phyloP scores from a whole-genome alignment of 495 filamentous ascomycete species.

The Achaetomiella virescens region DNA sequence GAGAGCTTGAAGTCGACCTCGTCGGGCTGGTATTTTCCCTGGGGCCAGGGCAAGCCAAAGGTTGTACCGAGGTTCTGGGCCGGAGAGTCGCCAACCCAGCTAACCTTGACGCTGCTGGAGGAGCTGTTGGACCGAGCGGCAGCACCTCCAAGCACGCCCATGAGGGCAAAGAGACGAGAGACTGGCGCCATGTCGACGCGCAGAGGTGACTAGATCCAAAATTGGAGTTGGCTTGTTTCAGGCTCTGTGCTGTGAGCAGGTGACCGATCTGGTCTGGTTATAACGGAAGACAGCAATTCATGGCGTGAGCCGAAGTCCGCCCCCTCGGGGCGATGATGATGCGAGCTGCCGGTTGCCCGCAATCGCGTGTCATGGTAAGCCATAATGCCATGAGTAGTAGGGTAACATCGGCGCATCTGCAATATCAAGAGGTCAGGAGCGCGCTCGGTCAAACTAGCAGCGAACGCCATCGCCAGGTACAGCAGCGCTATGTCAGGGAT shows the following conservation, averaged over 20 bases:
- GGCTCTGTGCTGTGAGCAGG: neutral
- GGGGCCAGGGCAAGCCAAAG: slow-evolving; percentile 4
- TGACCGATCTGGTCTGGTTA: neutral
- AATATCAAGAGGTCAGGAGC: neutral
- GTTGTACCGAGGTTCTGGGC: slow-evolving; percentile 1
- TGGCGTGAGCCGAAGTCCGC: neutral
- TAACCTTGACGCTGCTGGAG: slow-evolving; percentile 1
- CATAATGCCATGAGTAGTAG: neutral
- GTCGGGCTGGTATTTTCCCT: slow-evolving; percentile 2
- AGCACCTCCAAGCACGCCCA: neutral
- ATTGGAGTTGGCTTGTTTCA: neutral
- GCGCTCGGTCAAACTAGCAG: neutral
- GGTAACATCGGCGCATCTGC: neutral
- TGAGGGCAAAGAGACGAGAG: slow-evolving; percentile 1
- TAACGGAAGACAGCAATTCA: neutral
- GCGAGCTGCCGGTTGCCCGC: neutral
- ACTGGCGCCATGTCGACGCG: neutral
- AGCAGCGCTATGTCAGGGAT: too few species aligned
- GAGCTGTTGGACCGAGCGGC: neutral
- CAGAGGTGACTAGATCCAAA: neutral
- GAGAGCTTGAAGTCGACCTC: slow-evolving; percentile 1
- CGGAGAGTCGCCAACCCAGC: slow-evolving; percentile 1
- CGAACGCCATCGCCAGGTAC: neutral
- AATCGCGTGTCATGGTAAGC: neutral
- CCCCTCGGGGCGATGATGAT: neutral